These are phyloP conservation scores for Agaricales sp. DNA, from an alignment of 1,284 basidiomycete species.

Conservation along the genomic window DNA sequence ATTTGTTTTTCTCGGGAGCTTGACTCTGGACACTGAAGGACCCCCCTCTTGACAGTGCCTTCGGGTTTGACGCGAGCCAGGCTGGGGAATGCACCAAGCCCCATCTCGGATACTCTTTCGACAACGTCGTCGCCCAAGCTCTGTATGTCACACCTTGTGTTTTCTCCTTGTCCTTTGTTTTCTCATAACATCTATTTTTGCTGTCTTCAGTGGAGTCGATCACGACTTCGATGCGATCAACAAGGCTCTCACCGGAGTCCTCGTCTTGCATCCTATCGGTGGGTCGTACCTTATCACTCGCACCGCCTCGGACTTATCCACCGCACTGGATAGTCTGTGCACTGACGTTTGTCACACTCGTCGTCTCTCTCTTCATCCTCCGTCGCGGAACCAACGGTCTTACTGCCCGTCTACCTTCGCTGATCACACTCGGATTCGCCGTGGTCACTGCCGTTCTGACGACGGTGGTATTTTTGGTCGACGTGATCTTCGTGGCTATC, in stretches of 20 bases:
- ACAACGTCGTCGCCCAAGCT: constrained; percentile 30
- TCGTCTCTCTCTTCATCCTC: constrained; percentile 36
- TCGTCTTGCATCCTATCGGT: constrained; percentile 37
- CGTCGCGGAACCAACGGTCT: constrained; percentile 26
- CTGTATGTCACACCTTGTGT: constrained; percentile 26
- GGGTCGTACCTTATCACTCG: constrained; percentile 10
- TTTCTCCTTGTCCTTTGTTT: constrained; percentile 8
- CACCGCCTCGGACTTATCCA: constrained; percentile 3
- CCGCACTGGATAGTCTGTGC: constrained; percentile 29
- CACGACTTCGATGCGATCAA: constrained; percentile 32
- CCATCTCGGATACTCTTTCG: constrained; percentile 42
- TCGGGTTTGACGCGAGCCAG: constrained; percentile 25
- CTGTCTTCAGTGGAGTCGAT: constrained; percentile 18
- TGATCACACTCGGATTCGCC: constrained; percentile 22
- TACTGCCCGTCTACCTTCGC: constrained; percentile 20
- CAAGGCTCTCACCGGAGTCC: constrained; percentile 23
- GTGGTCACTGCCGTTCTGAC: constrained; percentile 32
- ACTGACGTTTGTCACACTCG: constrained; percentile 39
- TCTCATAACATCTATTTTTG: constrained; percentile 5
- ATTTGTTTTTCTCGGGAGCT: too few relatives aligned
- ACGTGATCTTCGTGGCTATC: constrained; percentile 39
- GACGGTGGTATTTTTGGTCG: constrained; percentile 42
- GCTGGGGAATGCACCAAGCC: constrained; percentile 32
- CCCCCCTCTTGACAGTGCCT: constrained; percentile 27
- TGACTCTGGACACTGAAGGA: too few relatives aligned